A percentile compares a stretch with the other conserved stretches of the same genome.
Evolutionary conservation across 768 basidiomycete genomes (phyloP).

Genomic region (Termitomyces sp.): DNA sequence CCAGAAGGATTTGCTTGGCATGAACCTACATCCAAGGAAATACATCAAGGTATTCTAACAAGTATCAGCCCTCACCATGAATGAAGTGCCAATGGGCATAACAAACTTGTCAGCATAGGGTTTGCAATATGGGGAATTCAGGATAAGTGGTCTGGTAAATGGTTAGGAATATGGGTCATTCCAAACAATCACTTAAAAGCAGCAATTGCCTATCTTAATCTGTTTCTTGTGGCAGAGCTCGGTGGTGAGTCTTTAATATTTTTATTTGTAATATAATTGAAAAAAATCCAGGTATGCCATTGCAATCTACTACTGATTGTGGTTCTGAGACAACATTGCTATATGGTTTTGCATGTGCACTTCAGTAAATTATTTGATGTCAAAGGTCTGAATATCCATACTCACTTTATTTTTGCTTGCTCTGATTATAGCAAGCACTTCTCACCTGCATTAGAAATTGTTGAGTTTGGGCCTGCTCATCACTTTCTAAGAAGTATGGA

Average conservation of each 20-base stretch:
- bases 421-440: slow-evolving; percentile 19
- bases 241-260: slow-evolving; percentile 18
- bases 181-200: slow-evolving; percentile 23
- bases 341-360: background rate
- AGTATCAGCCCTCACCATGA: slow-evolving; percentile 23
- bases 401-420: background rate
- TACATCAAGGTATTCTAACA: slow-evolving; percentile 10
- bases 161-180: slow-evolving; percentile 25
- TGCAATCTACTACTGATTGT: background rate
- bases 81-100: slow-evolving; percentile 30
- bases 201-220: slow-evolving; percentile 23
- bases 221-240: slow-evolving; percentile 17
- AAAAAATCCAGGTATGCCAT: background rate
- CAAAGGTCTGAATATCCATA: background rate
- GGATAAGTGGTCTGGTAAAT: slow-evolving; percentile 22
- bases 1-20: slow-evolving; percentile 18
- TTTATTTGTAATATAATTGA: background rate
- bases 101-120: slow-evolving; percentile 26
- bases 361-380: background rate
- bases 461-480: slow-evolving; percentile 24
- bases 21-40: slow-evolving; percentile 23
- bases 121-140: slow-evolving; percentile 25
- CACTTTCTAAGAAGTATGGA: slow-evolving; percentile 25
- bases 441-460: slow-evolving; percentile 16
- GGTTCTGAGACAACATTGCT: background rate